These are phyloP conservation scores for Primulina huaijiensis DNA, from an alignment of 257 asterid species.

Conservation along the genomic window DNA sequence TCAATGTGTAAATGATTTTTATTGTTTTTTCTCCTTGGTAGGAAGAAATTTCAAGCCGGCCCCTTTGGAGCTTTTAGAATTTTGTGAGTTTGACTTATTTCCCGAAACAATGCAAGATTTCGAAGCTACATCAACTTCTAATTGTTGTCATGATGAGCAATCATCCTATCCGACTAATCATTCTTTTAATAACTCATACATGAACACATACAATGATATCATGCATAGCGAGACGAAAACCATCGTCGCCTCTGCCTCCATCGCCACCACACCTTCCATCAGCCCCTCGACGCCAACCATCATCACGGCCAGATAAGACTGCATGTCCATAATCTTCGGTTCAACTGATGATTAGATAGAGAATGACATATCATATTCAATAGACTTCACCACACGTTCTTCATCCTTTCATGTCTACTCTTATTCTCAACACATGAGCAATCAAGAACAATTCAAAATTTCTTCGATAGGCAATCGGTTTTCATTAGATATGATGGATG, in stretches of 20 bases:
- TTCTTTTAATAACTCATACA: slow-evolving; percentile 35
- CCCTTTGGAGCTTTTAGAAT: slow-evolving; percentile 59
- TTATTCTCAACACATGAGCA: slow-evolving; percentile 27
- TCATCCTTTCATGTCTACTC: slow-evolving; percentile 32
- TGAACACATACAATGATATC: slow-evolving; percentile 29
- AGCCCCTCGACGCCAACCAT: slow-evolving; percentile 25
- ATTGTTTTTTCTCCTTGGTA: slow-evolving; percentile 25
- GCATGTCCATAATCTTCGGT: slow-evolving; percentile 41
- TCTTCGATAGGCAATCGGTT: slow-evolving; percentile 30
- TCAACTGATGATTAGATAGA: slow-evolving; percentile 45
- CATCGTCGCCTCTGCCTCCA: not conserved
- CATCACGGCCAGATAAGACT: slow-evolving; percentile 12
- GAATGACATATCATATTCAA: slow-evolving; percentile 73
- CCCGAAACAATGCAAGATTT: slow-evolving; percentile 62
- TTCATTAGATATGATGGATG: slow-evolving; percentile 21
- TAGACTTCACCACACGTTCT: slow-evolving; percentile 55
- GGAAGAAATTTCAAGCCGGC: slow-evolving; percentile 81
- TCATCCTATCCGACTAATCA: slow-evolving; percentile 46
- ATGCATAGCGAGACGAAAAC: slow-evolving; percentile 21
- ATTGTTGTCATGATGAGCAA: slow-evolving; percentile 62
- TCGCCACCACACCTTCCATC: slow-evolving; percentile 8
- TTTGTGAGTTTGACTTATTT: slow-evolving; percentile 68
- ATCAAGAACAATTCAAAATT: slow-evolving; percentile 42
- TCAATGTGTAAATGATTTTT: no score
- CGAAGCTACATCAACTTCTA: slow-evolving; percentile 72